A percentile compares a stretch with the other conserved stretches of the same genome.
These are phyloP conservation scores for Ogataea angusta DNA, from an alignment of 805 yeast genomes.

Conservation along the genomic window DNA sequence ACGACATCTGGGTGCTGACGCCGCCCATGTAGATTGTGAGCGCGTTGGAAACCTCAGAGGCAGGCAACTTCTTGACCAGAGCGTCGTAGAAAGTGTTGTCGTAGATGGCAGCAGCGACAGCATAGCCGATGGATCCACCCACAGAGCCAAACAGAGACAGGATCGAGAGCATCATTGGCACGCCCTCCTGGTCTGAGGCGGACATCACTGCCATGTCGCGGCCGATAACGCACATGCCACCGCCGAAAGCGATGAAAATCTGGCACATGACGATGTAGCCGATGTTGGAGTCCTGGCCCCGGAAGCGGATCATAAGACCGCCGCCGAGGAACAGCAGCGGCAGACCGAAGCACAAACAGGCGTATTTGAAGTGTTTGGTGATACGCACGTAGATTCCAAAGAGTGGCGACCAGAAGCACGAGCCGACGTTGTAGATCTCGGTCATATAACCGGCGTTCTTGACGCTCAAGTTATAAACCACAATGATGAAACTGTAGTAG, in stretches of 20 bases:
- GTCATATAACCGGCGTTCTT: constrained; percentile 26
- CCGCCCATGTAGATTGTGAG: constrained; percentile 23
- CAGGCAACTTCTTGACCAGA: constrained; percentile 28
- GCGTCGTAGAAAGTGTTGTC: constrained; percentile 28
- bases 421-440: constrained; percentile 25
- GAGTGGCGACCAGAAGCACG: constrained; percentile 23
- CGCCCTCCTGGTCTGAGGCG: constrained; percentile 41
- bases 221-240: constrained; percentile 34
- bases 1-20: constrained; percentile 19
- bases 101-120: constrained; percentile 40
- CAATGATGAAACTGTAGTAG: constrained; percentile 21
- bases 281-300: constrained; percentile 20
- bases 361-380: constrained; percentile 22
- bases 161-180: constrained; percentile 38
- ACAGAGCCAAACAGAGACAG: constrained; percentile 34
- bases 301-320: constrained; percentile 28
- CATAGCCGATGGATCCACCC: constrained; percentile 40
- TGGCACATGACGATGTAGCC: constrained; percentile 30
- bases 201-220: constrained; percentile 35
- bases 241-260: constrained; percentile 39
- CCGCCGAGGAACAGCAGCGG: constrained; percentile 24
- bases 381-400: constrained; percentile 23
- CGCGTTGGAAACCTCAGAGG: constrained; percentile 13
- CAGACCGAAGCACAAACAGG: constrained; percentile 21
- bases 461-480: constrained; percentile 22